Base-by-base conservation (phyloP, 2,329 filamentous ascomycete species). In the Orbilia blumenaviensis region DNA sequence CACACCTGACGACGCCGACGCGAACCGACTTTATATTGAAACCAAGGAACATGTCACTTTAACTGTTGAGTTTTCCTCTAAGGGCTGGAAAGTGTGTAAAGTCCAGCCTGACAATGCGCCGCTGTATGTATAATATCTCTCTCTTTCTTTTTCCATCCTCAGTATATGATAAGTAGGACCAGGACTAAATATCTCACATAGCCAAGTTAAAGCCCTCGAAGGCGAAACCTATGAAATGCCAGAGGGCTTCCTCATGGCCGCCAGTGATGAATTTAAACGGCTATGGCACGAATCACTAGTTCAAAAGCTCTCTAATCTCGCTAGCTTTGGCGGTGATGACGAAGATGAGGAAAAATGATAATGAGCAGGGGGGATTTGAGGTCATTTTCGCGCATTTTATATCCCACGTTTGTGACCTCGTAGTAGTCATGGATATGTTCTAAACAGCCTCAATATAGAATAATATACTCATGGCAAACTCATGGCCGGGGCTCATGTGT, bases 241-340 rank as follows among this genome's bases (percentile, higher is more conserved):
- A 2, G 73, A 77, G 27, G 73, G 66, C 0, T 67, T 77, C 18
- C 42, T 77, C 3, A 77, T 77, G 73, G 66, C 73, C 18, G 73
- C 73, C 21, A 77, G 73, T 27, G 67, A 77, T 27, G 73, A 77
- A 21, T 77, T 77, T 32, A 64, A 69, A 41, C 56, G 72, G 12
- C 38, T 76, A 18, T 76, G 72, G 72, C 64, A 76, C 18, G 64
- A 44, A 16, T 36, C 72, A n/a, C 42, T 76, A 25, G 41, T 69
- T 7, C 38, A 69, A 7, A 76, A 76, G 21, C 18, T 76, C 14
- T 63, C 58, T n/a, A 52, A 34, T 8, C 58, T 76, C 9, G 18
- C 29, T 23, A 38, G 23, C 16, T 56, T 56, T 38, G 64, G 38
- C n/a, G 38, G 50, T 21, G 62, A 69, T 27, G 62, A 66, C 0